Evolutionary conservation across 257 asterid genomes (phyloP).

Genomic region (Forsythia suspensa): DNA sequence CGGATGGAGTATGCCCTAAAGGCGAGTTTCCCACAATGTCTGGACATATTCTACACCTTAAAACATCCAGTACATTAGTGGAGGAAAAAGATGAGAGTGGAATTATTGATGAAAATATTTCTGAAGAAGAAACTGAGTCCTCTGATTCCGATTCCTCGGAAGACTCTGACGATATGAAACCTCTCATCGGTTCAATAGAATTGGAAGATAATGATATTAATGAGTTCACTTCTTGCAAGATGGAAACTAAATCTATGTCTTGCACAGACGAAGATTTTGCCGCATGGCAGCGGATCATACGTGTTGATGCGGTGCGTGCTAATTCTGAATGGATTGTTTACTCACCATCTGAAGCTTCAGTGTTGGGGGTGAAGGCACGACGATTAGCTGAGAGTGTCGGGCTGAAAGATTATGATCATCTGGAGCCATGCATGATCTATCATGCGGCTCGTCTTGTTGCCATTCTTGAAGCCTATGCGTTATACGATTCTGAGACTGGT

Average conservation of each 20-base stretch:
- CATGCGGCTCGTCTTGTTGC: constrained; percentile 89
- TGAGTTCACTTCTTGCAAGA: constrained; percentile 32
- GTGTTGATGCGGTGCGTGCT: constrained; percentile 84
- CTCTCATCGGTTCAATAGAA: constrained; percentile 45
- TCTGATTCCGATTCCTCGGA: constrained; percentile 63
- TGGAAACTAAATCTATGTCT: constrained; percentile 33
- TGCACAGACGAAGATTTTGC: constrained; percentile 59
- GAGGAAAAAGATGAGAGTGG: constrained; percentile 45
- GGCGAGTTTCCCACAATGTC: constrained; percentile 22
- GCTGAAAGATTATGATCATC: constrained; percentile 69
- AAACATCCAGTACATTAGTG: constrained; percentile 28
- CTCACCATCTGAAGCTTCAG: constrained; percentile 71
- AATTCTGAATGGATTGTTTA: constrained; percentile 69
- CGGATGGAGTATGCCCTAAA: constrained; percentile 32
- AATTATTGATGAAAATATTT: constrained; percentile 35
- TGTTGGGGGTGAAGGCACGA: constrained; percentile 58
- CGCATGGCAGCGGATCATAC: constrained; percentile 89
- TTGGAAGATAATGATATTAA: constrained; percentile 32
- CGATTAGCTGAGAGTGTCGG: constrained; percentile 73
- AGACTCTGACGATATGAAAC: constrained; percentile 52
- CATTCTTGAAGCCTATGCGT: constrained; percentile 85
- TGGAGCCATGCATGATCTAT: constrained; percentile 70
- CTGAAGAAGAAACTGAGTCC: constrained; percentile 56
- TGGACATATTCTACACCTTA: constrained; percentile 1
- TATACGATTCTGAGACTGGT: constrained; percentile 81